Evolutionary conservation across 495 filamentous ascomycete species (phyloP).

Genomic region (Daldinia caldariorum): DNA sequence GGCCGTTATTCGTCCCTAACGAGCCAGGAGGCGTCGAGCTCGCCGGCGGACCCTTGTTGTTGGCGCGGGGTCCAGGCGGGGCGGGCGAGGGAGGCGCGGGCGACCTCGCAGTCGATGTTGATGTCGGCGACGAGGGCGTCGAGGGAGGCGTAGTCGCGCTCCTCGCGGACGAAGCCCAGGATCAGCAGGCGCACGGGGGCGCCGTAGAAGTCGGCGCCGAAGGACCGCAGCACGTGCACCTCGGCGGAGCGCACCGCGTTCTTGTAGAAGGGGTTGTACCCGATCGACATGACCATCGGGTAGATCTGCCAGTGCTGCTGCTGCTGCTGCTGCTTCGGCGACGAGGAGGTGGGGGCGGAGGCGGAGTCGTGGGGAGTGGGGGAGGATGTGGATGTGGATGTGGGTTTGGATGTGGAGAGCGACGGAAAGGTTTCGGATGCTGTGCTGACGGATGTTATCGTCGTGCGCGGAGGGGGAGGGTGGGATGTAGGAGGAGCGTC

Average conservation of each 20-base stretch:
- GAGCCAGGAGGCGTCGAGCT: slow-evolving; percentile 54
- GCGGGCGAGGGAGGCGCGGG: slow-evolving; percentile 74
- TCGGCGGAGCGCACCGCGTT: slow-evolving; percentile 85
- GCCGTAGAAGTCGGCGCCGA: slow-evolving; percentile 83
- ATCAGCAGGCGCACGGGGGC: slow-evolving; percentile 79
- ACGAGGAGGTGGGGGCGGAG: background rate
- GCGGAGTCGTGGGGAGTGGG: background rate
- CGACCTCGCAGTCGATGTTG: slow-evolving; percentile 84
- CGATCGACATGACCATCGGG: slow-evolving; percentile 92
- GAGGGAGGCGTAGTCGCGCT: slow-evolving; percentile 84
- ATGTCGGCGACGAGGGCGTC: slow-evolving; percentile 91
- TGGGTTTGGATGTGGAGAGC: slow-evolving; percentile 2
- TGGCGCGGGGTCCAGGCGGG: slow-evolving; percentile 70
- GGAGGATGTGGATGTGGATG: background rate
- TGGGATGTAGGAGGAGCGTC: slow-evolving; percentile 14
- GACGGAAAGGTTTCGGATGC: slow-evolving; percentile 9
- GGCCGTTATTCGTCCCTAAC: slow-evolving; percentile 37
- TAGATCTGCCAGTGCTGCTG: slow-evolving; percentile 67
- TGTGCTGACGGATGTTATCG: slow-evolving; percentile 1
- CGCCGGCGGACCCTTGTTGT: too few relatives aligned
- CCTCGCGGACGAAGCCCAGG: slow-evolving; percentile 86
- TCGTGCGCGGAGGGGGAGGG: slow-evolving; percentile 4
- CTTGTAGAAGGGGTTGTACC: slow-evolving; percentile 96
- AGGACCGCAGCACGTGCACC: slow-evolving; percentile 87
- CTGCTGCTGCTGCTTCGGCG: too few relatives aligned